Conservation (phyloP, 129 eudicot genomes). For the Artemisia argyi region DNA sequence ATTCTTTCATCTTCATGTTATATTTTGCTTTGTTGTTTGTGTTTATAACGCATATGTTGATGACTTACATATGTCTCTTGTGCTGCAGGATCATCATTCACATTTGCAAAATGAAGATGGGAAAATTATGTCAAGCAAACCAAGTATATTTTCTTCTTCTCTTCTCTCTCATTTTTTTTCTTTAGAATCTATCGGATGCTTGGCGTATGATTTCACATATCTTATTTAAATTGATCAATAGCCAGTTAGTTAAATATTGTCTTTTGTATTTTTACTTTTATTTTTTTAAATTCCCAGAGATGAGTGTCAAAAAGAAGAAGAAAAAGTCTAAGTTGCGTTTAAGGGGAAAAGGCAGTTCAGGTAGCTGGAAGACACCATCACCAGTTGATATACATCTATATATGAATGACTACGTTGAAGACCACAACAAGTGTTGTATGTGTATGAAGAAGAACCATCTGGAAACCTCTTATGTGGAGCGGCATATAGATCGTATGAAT, state of each 20-base stretch:
- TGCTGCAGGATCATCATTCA: not conserved
- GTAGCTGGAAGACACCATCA: too few relatives aligned
- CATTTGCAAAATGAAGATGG: not conserved
- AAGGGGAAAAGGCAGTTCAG: too few relatives aligned
- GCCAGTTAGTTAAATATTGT: not conserved
- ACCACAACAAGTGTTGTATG: not conserved
- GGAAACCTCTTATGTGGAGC: not conserved
- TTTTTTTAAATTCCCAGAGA: not conserved
- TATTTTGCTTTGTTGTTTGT: not conserved
- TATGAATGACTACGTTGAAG: not conserved
- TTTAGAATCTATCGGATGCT: not conserved
- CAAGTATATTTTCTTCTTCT: not conserved
- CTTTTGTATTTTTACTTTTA: not conserved
- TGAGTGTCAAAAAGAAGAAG: slow-evolving; percentile 1
- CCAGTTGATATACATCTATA: not conserved
- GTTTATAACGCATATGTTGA: not conserved
- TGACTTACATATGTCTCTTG: not conserved
- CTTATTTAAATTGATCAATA: not conserved
- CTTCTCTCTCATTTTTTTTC: too few relatives aligned
- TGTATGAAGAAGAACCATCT: not conserved
- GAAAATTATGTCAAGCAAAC: not conserved
- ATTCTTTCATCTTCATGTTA: too few relatives aligned
- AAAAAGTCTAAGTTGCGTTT: not conserved
- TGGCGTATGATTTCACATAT: not conserved
- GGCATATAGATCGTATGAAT: not conserved